These are phyloP conservation scores for Xerocomus amazonicus DNA, from an alignment of 1,284 basidiomycete genomes.

Conservation along the genomic window DNA sequence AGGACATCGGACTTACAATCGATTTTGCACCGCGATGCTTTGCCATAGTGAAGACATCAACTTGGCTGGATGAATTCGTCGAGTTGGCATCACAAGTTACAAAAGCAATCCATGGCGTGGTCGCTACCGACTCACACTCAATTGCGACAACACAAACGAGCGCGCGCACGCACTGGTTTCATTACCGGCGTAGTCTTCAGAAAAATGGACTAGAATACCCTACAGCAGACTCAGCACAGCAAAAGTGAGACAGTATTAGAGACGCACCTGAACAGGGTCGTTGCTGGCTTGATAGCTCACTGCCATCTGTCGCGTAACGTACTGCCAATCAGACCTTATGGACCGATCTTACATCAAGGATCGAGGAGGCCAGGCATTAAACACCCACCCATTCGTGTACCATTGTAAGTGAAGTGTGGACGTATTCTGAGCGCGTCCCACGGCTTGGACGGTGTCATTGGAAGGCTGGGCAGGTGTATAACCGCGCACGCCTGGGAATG, in stretches of 20 bases:
- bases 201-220: constrained; percentile 79
- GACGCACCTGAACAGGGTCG: constrained; percentile 51
- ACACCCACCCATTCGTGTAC: constrained; percentile 49
- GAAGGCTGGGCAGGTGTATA: constrained; percentile 74
- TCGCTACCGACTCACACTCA: constrained; percentile 40
- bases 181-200: constrained; percentile 50
- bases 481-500: constrained; percentile 27
- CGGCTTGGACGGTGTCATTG: constrained; percentile 54
- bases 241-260: neutral
- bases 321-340: constrained; percentile 47
- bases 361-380: neutral
- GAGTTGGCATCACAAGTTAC: constrained; percentile 78
- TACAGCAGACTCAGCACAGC: constrained; percentile 26
- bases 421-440: constrained; percentile 49
- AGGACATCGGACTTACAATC: constrained; percentile 45
- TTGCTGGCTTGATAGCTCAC: constrained; percentile 43
- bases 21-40: constrained; percentile 73
- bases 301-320: constrained; percentile 54
- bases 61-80: constrained; percentile 51
- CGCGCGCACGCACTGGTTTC: constrained; percentile 34
- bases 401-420: constrained; percentile 62
- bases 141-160: constrained; percentile 7
- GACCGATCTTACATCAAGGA: constrained; percentile 11
- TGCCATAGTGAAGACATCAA: constrained; percentile 80
- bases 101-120: constrained; percentile 86